Percentiles rank a stretch among this genome's conserved stretches.
Evolutionary conservation across 176 grass and related monocot genomes (phyloP).

Genomic region (Pharus latifolius): DNA sequence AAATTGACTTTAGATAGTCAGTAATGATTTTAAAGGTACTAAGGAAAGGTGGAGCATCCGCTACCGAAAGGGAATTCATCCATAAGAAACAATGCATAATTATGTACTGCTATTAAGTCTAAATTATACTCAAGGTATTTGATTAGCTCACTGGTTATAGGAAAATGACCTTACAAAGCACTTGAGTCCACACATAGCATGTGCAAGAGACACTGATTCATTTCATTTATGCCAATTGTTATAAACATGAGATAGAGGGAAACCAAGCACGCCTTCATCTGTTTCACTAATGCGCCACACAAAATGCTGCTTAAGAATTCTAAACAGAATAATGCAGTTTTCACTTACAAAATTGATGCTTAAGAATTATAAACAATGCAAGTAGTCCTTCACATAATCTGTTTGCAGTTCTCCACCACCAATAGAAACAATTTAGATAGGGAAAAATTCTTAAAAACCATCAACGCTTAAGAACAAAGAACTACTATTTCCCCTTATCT

Average conservation of each 20-base stretch:
- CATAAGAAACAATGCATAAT: no score
- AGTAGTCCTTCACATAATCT: no score
- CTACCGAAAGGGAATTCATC: neutral
- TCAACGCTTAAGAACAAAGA: neutral
- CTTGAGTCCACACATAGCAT: neutral
- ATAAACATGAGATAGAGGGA: neutral
- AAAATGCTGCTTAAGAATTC: neutral
- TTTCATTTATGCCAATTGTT: neutral
- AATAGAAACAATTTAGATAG: no score
- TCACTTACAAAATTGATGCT: neutral
- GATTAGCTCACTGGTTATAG: neutral
- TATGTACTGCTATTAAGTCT: no score
- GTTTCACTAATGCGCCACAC: neutral
- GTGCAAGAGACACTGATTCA: neutral
- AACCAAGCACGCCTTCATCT: neutral
- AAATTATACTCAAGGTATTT: neutral
- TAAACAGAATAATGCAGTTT: neutral
- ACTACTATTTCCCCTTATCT: neutral
- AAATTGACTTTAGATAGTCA: conserved; percentile 21
- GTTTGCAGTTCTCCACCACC: neutral
- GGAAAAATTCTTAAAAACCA: no score
- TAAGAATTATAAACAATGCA: neutral
- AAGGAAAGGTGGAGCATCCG: neutral
- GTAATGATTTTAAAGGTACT: neutral
- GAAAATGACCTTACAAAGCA: neutral